phyloP scores from a whole-genome alignment of 1,139 yeast genomes.

The Protomyces pachydermus region DNA sequence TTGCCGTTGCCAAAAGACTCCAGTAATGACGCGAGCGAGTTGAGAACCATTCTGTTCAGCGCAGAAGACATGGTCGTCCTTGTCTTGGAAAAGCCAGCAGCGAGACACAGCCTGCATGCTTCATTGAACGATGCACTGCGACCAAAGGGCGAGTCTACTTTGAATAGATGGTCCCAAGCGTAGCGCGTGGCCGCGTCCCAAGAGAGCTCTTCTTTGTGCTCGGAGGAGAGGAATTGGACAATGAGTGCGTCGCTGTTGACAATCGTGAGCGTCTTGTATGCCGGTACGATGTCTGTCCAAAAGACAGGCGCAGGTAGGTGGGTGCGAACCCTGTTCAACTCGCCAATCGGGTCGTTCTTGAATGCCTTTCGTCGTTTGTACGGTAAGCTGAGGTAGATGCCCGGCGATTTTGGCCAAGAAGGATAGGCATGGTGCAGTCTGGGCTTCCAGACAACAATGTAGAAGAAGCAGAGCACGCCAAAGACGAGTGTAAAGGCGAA shows the following conservation, averaged over 20 bases:
- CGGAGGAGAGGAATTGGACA: slow-evolving; percentile 6
- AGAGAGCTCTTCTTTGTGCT: slow-evolving; percentile 8
- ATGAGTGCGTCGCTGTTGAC: background rate
- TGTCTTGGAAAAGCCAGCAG: slow-evolving; percentile 4
- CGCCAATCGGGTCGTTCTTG: slow-evolving; percentile 3
- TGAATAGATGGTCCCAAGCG: slow-evolving; percentile 14
- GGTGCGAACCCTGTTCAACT: background rate
- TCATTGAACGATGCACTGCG: background rate
- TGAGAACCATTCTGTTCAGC: background rate
- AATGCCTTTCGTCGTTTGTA: slow-evolving; percentile 18
- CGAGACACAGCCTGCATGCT: background rate
- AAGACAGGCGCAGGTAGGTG: slow-evolving; percentile 4
- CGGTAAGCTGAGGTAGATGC: slow-evolving; percentile 16
- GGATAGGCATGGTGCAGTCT: slow-evolving; percentile 23
- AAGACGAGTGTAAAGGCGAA: slow-evolving; percentile 4
- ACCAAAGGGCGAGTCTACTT: slow-evolving; percentile 1
- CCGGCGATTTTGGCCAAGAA: slow-evolving; percentile 18
- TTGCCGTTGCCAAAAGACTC: background rate
- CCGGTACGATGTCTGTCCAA: slow-evolving; percentile 16
- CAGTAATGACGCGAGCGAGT: background rate
- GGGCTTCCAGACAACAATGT: slow-evolving; percentile 7
- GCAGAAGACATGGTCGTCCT: background rate
- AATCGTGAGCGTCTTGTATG: slow-evolving; percentile 1
- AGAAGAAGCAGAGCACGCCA: slow-evolving; percentile 1
- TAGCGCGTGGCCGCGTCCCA: slow-evolving; percentile 16